Evolutionary conservation across 2,329 filamentous ascomycete species (phyloP).

Genomic region (Pyrenophora seminiperda): DNA sequence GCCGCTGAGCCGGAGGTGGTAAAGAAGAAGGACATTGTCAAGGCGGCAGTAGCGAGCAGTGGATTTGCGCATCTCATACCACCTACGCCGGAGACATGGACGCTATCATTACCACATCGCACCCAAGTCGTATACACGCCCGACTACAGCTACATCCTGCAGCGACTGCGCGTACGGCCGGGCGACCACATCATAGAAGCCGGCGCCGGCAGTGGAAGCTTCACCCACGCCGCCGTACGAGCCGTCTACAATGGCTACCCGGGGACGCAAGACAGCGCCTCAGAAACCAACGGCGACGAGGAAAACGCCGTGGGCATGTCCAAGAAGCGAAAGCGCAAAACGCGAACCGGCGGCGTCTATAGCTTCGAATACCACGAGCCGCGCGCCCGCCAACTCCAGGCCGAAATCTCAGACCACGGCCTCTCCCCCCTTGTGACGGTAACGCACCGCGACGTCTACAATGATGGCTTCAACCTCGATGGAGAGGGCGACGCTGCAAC

Average conservation of each 20-base stretch:
- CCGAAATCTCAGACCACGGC: slow-evolving; percentile 72
- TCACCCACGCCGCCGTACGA: slow-evolving; percentile 77
- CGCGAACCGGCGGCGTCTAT: slow-evolving; percentile 69
- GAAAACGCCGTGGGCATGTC: slow-evolving; percentile 39
- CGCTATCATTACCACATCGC: slow-evolving; percentile 75
- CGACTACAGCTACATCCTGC: slow-evolving; percentile 83
- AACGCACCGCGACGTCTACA: slow-evolving; percentile 80
- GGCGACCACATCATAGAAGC: slow-evolving; percentile 78
- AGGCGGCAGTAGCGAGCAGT: slow-evolving; percentile 58
- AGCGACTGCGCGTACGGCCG: slow-evolving; percentile 74
- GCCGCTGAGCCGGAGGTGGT: slow-evolving; percentile 37
- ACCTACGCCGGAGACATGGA: slow-evolving; percentile 84
- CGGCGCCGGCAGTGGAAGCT: slow-evolving; percentile 80
- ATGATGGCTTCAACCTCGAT: slow-evolving; percentile 69
- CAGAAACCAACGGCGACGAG: slow-evolving; percentile 21
- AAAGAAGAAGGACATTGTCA: slow-evolving; percentile 38
- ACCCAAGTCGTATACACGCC: slow-evolving; percentile 88
- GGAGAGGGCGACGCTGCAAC: too few relatives aligned
- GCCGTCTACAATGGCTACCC: slow-evolving; percentile 77
- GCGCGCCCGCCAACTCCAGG: slow-evolving; percentile 69
- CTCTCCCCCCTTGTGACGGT: slow-evolving; percentile 70
- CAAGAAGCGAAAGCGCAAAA: slow-evolving; percentile 39
- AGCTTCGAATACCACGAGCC: slow-evolving; percentile 83
- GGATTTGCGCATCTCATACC: slow-evolving; percentile 81
- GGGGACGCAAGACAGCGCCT: slow-evolving; percentile 25